Evolutionary conservation across 257 asterid species (phyloP).

Genomic region (Nicotiana tomentosiformis): DNA sequence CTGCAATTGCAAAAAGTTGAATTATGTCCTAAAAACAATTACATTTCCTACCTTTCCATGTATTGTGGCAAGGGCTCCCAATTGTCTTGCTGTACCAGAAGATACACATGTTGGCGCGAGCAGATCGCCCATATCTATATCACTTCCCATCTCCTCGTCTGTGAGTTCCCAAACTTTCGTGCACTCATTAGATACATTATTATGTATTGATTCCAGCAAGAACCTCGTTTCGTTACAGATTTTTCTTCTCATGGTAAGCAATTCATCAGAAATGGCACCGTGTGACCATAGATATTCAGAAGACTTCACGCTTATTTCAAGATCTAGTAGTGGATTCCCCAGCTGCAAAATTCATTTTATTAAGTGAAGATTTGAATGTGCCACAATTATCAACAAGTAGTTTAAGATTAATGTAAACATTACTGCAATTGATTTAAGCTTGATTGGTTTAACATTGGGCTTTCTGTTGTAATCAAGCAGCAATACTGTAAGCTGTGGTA

Average conservation of each 20-base stretch:
- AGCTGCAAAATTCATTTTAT: not conserved
- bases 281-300: conserved; percentile 23
- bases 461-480: conserved; percentile 21
- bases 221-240: conserved; percentile 16
- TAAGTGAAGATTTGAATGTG: not conserved
- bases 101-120: conserved; percentile 12
- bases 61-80: not conserved
- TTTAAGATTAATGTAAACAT: not conserved
- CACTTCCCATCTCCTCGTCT: conserved; percentile 13
- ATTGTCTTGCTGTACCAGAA: not conserved
- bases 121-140: conserved; percentile 5
- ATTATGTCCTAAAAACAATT: not conserved
- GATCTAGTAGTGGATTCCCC: conserved; percentile 20
- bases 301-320: conserved; percentile 9
- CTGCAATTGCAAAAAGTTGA: not conserved
- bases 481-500: conserved; percentile 23
- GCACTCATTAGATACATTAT: conserved; percentile 9
- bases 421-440: conserved; percentile 27
- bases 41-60: not conserved
- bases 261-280: conserved; percentile 25
- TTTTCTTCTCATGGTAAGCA: conserved; percentile 15
- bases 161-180: not conserved
- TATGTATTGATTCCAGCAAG: not conserved
- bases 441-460: conserved; percentile 16
- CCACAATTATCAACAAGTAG: not conserved